Percentiles rank a stretch among this genome's conserved stretches.
phyloP scores from a whole-genome alignment of 139 green algal genomes.

The Bryopsis sp. region DNA sequence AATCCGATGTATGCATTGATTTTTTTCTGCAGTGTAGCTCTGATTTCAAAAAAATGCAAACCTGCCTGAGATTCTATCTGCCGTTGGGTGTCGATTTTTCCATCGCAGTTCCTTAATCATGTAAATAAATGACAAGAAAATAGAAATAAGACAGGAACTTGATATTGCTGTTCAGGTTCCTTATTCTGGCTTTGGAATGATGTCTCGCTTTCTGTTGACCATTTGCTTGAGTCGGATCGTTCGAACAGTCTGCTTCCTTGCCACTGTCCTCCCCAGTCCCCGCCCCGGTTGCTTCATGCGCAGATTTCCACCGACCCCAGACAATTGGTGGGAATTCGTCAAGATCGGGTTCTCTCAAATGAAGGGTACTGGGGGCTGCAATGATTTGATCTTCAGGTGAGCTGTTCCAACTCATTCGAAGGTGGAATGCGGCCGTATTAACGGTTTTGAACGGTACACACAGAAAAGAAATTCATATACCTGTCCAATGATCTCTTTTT shows the following conservation, averaged over 20 bases:
- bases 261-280: conserved; percentile 69
- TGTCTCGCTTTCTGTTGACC: conserved; percentile 48
- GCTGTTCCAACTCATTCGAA: too few species aligned
- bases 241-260: conserved; percentile 61
- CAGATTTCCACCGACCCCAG: conserved; percentile 54
- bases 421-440: background rate
- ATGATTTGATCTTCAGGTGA: conserved; percentile 64
- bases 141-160: background rate
- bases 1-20: background rate
- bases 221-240: conserved; percentile 46
- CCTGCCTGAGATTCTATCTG: background rate
- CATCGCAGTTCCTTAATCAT: too few species aligned
- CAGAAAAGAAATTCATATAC: too few species aligned
- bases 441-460: background rate
- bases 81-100: too few species aligned
- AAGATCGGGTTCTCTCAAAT: conserved; percentile 40
- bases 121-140: too few species aligned
- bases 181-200: conserved; percentile 70
- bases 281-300: conserved; percentile 50
- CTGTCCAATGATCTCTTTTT: too few species aligned
- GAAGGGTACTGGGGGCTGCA: conserved; percentile 61
- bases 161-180: conserved; percentile 39
- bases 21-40: background rate
- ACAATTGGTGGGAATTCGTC: conserved; percentile 37
- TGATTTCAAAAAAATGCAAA: background rate